Percentiles rank a stretch among this genome's conserved stretches.
These are phyloP conservation scores for Stemphylium beticola DNA, from an alignment of 2,329 filamentous ascomycete species.

Conservation along the genomic window DNA sequence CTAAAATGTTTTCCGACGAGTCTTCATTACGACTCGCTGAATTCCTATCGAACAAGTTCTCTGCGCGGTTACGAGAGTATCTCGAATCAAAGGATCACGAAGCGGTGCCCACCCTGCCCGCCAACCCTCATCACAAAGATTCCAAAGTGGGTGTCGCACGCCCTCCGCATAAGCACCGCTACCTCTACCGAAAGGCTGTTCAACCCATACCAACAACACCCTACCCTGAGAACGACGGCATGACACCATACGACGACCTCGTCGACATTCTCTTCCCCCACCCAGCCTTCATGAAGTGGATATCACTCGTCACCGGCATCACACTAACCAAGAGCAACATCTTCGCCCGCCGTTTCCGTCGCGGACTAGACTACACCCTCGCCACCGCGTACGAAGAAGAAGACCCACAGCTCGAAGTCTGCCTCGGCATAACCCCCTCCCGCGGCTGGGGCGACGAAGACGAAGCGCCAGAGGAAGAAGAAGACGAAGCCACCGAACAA, in stretches of 20 bases:
- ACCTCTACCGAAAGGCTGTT: constrained; percentile 74
- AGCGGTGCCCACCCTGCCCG: constrained; percentile 53
- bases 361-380: constrained; percentile 88
- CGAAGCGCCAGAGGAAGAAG: constrained; percentile 57
- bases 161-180: constrained; percentile 95
- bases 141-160: constrained; percentile 68
- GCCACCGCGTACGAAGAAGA: constrained; percentile 79
- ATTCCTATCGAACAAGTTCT: constrained; percentile 80
- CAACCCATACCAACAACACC: constrained; percentile 43
- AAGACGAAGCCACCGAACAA: constrained; percentile 54
- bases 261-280: constrained; percentile 84
- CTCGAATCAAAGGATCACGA: constrained; percentile 62
- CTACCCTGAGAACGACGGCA: constrained; percentile 38
- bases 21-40: constrained; percentile 82
- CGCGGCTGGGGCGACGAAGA: constrained; percentile 81
- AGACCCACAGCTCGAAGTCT: constrained; percentile 82
- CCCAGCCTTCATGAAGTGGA: constrained; percentile 85
- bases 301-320: constrained; percentile 80
- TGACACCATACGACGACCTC: constrained; percentile 71
- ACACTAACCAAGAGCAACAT: constrained; percentile 75
- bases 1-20: constrained; percentile 78
- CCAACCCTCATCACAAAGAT: constrained; percentile 39
- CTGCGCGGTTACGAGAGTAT: constrained; percentile 71
- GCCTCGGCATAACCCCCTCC: constrained; percentile 84
- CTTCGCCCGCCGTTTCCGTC: constrained; percentile 84